These are phyloP conservation scores for Wickerhamomyces chaumierensis DNA, from an alignment of 805 yeast genomes.

Conservation along the genomic window DNA sequence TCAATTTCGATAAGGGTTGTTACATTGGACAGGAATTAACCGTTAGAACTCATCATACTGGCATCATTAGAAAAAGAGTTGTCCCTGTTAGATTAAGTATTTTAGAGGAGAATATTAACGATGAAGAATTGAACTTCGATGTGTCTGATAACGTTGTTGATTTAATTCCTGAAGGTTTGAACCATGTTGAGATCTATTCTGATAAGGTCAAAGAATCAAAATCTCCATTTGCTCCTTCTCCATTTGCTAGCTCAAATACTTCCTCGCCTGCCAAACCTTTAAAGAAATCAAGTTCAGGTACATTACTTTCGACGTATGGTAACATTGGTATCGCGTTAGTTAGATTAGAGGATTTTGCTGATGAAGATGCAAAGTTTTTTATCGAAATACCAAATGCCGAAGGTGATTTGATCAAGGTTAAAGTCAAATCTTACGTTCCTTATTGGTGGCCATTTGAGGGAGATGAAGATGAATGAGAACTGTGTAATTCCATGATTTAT, in stretches of 20 bases:
- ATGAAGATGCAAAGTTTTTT: slow-evolving; percentile 22
- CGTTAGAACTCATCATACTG: slow-evolving; percentile 74
- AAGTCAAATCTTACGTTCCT: slow-evolving; percentile 46
- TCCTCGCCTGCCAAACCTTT: slow-evolving; percentile 6
- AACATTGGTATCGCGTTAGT: slow-evolving; percentile 60
- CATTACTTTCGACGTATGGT: slow-evolving; percentile 42
- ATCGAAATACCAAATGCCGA: slow-evolving; percentile 18
- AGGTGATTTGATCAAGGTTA: slow-evolving; percentile 20
- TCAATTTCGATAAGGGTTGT: slow-evolving; percentile 88
- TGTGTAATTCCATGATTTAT: no score
- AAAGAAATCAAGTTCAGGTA: slow-evolving; percentile 42
- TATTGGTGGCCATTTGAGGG: slow-evolving; percentile 59
- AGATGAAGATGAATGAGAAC: slow-evolving; percentile 1
- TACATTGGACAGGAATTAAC: slow-evolving; percentile 95
- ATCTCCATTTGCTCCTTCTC: slow-evolving; percentile 35
- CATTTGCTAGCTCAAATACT: slow-evolving; percentile 26
- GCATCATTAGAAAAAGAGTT: slow-evolving; percentile 72
- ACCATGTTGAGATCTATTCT: slow-evolving; percentile 12
- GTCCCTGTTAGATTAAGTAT: slow-evolving; percentile 46
- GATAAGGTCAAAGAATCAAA: slow-evolving; percentile 9
- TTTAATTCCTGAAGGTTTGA: slow-evolving; percentile 4
- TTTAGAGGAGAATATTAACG: slow-evolving; percentile 8
- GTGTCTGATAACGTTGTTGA: slow-evolving; percentile 5
- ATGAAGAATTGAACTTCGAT: slow-evolving; percentile 9
- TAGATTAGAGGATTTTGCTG: slow-evolving; percentile 31